These are phyloP conservation scores for Colletotrichum godetiae DNA, from an alignment of 2,329 filamentous ascomycete genomes.

Conservation along the genomic window DNA sequence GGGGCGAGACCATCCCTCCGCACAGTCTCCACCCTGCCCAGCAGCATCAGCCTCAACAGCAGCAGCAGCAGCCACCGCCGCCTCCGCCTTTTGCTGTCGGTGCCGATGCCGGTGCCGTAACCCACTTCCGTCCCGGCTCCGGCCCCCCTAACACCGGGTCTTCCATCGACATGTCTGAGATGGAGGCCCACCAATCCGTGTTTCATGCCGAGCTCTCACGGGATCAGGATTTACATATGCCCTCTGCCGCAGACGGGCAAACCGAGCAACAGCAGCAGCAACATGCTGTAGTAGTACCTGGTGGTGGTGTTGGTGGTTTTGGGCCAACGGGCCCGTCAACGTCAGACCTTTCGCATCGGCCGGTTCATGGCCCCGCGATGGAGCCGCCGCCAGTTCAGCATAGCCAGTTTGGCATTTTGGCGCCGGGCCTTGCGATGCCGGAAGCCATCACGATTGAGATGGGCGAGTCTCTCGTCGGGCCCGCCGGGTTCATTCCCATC, in stretches of 20 bases:
- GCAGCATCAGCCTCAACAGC: conserved; percentile 36
- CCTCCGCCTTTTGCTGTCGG: conserved; percentile 24
- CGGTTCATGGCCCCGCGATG: neutral
- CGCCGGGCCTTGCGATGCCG: conserved; percentile 45
- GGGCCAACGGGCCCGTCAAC: neutral
- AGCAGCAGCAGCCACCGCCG: conserved; percentile 37
- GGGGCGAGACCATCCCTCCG: conserved; percentile 6
- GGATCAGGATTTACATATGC: neutral
- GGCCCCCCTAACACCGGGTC: conserved; percentile 1
- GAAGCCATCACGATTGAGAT: conserved; percentile 46
- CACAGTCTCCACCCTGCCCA: conserved; percentile 36
- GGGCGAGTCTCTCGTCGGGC: conserved; percentile 51
- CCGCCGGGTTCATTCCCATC: conserved; percentile 30
- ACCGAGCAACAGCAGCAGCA: conserved; percentile 16
- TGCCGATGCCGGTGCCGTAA: conserved; percentile 6
- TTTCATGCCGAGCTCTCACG: conserved; percentile 14
- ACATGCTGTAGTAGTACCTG: conserved; percentile 3
- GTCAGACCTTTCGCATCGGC: neutral
- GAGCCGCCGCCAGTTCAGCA: conserved; percentile 39
- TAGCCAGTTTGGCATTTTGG: conserved; percentile 60
- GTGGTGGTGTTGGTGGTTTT: neutral
- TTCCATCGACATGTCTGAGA: conserved; percentile 13
- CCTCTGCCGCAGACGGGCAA: conserved; percentile 6
- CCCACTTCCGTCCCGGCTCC: conserved; percentile 36
- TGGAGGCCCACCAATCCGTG: conserved; percentile 3